A percentile compares a stretch with the other conserved stretches of the same genome.
Evolutionary conservation across 108 stramenopile species (phyloP).

Genomic region (Fragilaria radians): DNA sequence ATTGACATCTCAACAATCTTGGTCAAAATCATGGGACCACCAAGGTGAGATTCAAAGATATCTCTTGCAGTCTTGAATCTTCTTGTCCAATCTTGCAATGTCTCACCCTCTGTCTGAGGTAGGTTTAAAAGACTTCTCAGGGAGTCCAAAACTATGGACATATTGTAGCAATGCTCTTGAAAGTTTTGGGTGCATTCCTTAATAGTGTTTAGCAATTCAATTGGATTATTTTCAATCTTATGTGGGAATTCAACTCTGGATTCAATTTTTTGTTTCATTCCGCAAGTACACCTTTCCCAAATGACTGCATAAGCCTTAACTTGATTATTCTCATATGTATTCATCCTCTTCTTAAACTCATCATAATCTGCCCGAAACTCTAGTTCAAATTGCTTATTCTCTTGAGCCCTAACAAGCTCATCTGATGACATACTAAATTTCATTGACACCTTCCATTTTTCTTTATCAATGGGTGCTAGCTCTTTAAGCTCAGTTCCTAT

Average conservation of each 20-base stretch:
- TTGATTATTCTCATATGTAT: slow-evolving; percentile 6
- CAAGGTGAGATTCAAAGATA: slow-evolving; percentile 1
- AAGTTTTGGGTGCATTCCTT: no score
- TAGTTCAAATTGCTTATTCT: no score
- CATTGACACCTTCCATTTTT: not conserved
- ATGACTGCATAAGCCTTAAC: slow-evolving; percentile 1
- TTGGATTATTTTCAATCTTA: not conserved
- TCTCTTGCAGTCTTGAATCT: slow-evolving; percentile 6
- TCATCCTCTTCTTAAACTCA: not conserved
- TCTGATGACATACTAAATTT: no score
- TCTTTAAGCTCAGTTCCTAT: not conserved
- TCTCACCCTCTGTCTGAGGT: no score
- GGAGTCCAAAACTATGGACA: not conserved
- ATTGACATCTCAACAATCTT: no score
- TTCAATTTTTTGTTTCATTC: no score
- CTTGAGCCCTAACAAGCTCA: no score
- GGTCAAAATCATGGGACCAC: no score
- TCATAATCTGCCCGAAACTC: no score
- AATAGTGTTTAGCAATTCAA: no score
- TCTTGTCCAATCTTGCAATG: not conserved
- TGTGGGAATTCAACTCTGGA: slow-evolving; percentile 1
- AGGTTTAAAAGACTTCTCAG: no score
- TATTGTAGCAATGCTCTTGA: no score
- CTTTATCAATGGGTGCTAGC: not conserved
- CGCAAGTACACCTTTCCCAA: not conserved